phyloP scores from a whole-genome alignment of 768 basidiomycete species.

The Phanerochaete carnosa region DNA sequence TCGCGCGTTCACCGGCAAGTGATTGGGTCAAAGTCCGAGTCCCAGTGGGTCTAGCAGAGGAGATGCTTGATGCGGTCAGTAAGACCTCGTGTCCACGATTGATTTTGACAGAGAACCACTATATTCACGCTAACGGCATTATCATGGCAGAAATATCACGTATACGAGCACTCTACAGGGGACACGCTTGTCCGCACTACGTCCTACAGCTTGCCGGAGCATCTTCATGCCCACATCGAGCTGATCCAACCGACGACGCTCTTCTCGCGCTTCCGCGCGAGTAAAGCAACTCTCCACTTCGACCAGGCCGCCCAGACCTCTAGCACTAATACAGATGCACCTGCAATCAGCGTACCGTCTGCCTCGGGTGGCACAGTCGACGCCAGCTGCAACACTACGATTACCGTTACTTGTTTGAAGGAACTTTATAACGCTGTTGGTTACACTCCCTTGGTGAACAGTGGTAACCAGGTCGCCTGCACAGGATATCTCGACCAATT shows the following conservation, averaged over 20 bases:
- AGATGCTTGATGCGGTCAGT: slow-evolving; percentile 68
- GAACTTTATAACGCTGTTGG: slow-evolving; percentile 32
- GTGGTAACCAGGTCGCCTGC: slow-evolving; percentile 30
- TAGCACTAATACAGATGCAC: slow-evolving; percentile 3
- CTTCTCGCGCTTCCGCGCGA: slow-evolving; percentile 48
- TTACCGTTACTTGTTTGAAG: slow-evolving; percentile 31
- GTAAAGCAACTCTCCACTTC: slow-evolving; percentile 36
- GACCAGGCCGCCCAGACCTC: slow-evolving; percentile 5
- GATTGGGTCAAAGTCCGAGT: slow-evolving; percentile 67
- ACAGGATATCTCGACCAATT: slow-evolving; percentile 35
- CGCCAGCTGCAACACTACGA: slow-evolving; percentile 28
- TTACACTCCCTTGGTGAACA: slow-evolving; percentile 22
- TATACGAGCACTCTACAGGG: slow-evolving; percentile 55
- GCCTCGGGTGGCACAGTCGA: slow-evolving; percentile 27
- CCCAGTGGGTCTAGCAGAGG: slow-evolving; percentile 57
- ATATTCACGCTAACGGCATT: background rate
- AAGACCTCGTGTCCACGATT: background rate
- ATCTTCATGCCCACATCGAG: slow-evolving; percentile 59
- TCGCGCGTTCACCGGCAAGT: slow-evolving; percentile 56
- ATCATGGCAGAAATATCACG: slow-evolving; percentile 51
- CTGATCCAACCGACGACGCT: slow-evolving; percentile 72
- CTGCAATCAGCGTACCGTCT: slow-evolving; percentile 28
- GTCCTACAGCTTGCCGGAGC: slow-evolving; percentile 60
- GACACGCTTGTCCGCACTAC: slow-evolving; percentile 63
- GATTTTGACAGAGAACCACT: background rate